Evolutionary conservation across 805 yeast species (phyloP).

Genomic region (Suhomyces sp.): DNA sequence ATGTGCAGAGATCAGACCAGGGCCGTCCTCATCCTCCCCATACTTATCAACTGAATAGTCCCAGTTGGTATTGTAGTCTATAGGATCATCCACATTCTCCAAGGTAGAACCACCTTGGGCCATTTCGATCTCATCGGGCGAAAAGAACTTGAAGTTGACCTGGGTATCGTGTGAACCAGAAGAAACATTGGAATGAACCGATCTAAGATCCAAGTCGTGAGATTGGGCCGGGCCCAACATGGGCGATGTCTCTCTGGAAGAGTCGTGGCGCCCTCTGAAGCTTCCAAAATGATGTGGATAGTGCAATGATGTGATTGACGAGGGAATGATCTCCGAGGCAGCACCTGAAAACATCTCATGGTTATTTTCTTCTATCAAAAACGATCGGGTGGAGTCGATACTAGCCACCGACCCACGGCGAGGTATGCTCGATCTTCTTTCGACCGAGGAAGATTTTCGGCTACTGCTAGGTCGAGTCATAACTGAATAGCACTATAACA

Average conservation of each 20-base stretch:
- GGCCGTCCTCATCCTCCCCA: constrained; percentile 21
- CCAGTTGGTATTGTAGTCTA: constrained; percentile 76
- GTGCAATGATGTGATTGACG: constrained; percentile 74
- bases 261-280: constrained; percentile 17
- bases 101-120: constrained; percentile 88
- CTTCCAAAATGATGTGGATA: constrained; percentile 55
- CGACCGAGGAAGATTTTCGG: constrained; percentile 12
- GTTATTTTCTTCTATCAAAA: constrained; percentile 53
- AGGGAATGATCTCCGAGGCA: constrained; percentile 70
- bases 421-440: constrained; percentile 19
- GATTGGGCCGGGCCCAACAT: constrained; percentile 22
- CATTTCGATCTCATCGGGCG: constrained; percentile 73
- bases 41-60: constrained; percentile 55
- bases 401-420: constrained; percentile 35
- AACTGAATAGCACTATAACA: not conserved
- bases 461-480: not conserved
- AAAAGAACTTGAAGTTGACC: constrained; percentile 71
- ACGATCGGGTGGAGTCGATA: constrained; percentile 24
- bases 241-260: constrained; percentile 35
- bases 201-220: constrained; percentile 29
- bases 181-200: constrained; percentile 34
- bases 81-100: constrained; percentile 51
- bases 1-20: constrained; percentile 1
- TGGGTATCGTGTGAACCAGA: constrained; percentile 35
- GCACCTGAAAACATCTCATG: constrained; percentile 78